These are phyloP conservation scores for Nymphaea thermarum DNA, from an alignment of 164 flowering plant genomes.

Conservation along the genomic window DNA sequence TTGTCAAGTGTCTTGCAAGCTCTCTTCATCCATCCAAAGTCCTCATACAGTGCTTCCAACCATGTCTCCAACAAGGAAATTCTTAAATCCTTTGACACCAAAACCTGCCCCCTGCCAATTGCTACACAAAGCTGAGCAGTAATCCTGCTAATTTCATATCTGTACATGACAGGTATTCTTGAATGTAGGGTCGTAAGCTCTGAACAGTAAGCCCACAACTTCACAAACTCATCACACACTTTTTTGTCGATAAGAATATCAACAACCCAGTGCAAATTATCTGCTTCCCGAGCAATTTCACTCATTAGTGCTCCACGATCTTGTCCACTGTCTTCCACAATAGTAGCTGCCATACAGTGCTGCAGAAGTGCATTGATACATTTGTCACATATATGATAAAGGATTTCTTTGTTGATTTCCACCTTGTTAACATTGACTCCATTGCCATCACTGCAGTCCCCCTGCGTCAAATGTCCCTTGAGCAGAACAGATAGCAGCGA, in stretches of 20 bases:
- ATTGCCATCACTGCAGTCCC: neutral
- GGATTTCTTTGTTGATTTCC: constrained; percentile 55
- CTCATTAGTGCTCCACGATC: constrained; percentile 57
- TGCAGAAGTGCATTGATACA: constrained; percentile 62
- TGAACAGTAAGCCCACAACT: constrained; percentile 82
- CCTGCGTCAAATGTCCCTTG: constrained; percentile 32
- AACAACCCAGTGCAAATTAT: constrained; percentile 77
- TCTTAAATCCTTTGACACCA: constrained; percentile 56
- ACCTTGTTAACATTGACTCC: constrained; percentile 5
- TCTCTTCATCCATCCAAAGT: constrained; percentile 84
- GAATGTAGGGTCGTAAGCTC: constrained; percentile 79
- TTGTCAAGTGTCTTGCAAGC: constrained; percentile 50
- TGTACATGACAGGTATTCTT: constrained; percentile 61
- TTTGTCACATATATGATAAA: constrained; percentile 56
- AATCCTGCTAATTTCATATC: constrained; percentile 72
- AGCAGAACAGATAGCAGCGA: constrained; percentile 44
- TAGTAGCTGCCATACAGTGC: constrained; percentile 52
- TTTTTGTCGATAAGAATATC: constrained; percentile 59
- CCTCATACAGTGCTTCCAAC: constrained; percentile 83
- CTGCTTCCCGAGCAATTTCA: constrained; percentile 82
- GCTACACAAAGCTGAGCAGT: constrained; percentile 82
- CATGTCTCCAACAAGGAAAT: constrained; percentile 59
- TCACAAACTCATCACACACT: constrained; percentile 74
- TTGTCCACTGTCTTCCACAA: constrained; percentile 29
- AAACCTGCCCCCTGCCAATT: constrained; percentile 62